A percentile compares a stretch with the other conserved stretches of the same genome.
Evolutionary conservation across 352 stramenopile species (phyloP).

Genomic region (Pythium folliculosum): DNA sequence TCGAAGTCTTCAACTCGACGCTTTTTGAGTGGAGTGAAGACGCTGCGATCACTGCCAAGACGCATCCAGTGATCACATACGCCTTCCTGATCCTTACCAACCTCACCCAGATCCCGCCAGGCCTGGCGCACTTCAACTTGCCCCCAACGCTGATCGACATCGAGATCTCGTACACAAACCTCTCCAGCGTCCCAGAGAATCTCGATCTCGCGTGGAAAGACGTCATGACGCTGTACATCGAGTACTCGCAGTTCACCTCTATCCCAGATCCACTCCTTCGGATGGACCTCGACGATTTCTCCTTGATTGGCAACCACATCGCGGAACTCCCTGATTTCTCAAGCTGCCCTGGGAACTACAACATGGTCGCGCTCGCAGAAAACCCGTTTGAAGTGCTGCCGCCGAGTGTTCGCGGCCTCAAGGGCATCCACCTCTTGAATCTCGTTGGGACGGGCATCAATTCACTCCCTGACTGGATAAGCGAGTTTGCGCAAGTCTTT

Average conservation of each 20-base stretch:
- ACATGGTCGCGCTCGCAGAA: background rate
- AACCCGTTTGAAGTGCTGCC: conserved; percentile 9
- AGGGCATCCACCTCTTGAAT: background rate
- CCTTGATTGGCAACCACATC: conserved; percentile 15
- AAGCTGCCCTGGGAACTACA: background rate
- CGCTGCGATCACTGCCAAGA: background rate
- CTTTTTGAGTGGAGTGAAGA: conserved; percentile 3
- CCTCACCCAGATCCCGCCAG: conserved; percentile 1
- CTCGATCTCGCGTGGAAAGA: background rate
- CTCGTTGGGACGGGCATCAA: background rate
- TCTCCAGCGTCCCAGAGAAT: background rate
- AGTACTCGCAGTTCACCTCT: background rate
- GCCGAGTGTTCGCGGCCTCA: background rate
- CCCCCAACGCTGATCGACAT: conserved; percentile 8
- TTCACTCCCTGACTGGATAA: background rate
- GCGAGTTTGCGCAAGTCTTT: background rate
- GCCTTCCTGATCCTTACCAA: conserved; percentile 11
- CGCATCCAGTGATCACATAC: conserved; percentile 9
- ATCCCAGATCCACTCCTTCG: background rate
- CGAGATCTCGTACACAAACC: conserved; percentile 14
- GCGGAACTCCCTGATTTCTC: background rate
- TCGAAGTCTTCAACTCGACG: conserved; percentile 22
- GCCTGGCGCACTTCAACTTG: background rate
- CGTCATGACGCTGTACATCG: conserved; percentile 15
- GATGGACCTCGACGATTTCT: conserved; percentile 5